A percentile compares a stretch with the other conserved stretches of the same genome.
phyloP scores from a whole-genome alignment of 2,329 filamentous ascomycete genomes.

The Colletotrichum lindemuthianum region DNA sequence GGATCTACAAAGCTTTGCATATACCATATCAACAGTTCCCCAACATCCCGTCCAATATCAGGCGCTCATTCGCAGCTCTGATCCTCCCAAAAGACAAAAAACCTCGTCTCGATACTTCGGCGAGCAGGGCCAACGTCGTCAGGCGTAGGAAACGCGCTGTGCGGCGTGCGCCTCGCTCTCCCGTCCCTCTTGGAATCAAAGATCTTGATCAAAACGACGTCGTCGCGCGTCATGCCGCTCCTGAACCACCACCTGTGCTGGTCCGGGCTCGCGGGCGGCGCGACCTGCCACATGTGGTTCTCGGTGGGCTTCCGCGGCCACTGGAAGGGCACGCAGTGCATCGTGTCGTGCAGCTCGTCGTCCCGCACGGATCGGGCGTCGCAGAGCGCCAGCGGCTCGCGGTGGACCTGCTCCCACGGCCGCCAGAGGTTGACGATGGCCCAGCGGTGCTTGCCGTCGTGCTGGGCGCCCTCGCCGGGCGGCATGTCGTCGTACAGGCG shows the following conservation, averaged over 20 bases:
- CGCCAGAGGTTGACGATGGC: constrained; percentile 52
- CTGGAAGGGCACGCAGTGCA: constrained; percentile 26
- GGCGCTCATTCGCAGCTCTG: constrained; percentile 18
- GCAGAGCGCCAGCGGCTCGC: constrained; percentile 53
- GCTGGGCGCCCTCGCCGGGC: constrained; percentile 10
- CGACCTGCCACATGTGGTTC: constrained; percentile 50
- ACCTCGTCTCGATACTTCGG: constrained; percentile 17
- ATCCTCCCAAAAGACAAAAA: constrained; percentile 24
- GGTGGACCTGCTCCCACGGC: constrained; percentile 56
- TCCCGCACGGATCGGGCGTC: constrained; percentile 49
- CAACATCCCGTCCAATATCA: constrained; percentile 39
- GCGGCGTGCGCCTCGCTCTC: constrained; percentile 69
- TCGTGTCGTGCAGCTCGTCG: constrained; percentile 43
- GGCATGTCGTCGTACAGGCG: constrained; percentile 22
- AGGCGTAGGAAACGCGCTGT: constrained; percentile 83
- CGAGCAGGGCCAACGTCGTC: constrained; percentile 59
- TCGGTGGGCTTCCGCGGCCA: constrained; percentile 44
- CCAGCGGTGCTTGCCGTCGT: constrained; percentile 24
- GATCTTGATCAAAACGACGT: constrained; percentile 69
- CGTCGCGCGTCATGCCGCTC: constrained; percentile 58
- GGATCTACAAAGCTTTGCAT: background rate
- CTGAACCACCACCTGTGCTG: constrained; percentile 64
- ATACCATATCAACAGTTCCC: background rate
- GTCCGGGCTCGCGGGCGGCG: constrained; percentile 32
- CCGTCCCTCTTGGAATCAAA: constrained; percentile 64